These are phyloP conservation scores for Colletotrichum sp. DNA, from an alignment of 2,329 filamentous ascomycete genomes.

Conservation along the genomic window DNA sequence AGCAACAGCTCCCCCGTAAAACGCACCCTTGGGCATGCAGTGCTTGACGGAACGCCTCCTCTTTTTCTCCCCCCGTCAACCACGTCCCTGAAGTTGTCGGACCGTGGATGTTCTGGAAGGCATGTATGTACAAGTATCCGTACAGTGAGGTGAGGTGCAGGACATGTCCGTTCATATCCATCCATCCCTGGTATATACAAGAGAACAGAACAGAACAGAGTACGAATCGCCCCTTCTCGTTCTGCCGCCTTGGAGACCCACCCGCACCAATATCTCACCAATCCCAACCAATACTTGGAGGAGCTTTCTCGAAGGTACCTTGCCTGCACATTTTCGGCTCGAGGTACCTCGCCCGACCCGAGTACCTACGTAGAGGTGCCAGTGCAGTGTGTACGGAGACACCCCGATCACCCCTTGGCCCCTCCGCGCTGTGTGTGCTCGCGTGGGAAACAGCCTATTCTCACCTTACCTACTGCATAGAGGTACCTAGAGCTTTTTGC, in stretches of 20 bases:
- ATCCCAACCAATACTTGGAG: constrained; percentile 7
- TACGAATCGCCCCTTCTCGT: neutral
- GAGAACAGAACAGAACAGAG: neutral
- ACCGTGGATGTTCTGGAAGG: neutral
- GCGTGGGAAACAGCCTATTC: constrained; percentile 19
- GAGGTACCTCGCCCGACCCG: neutral
- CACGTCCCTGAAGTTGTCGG: neutral
- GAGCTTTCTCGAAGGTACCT: neutral
- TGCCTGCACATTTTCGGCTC: neutral
- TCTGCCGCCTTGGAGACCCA: constrained; percentile 13
- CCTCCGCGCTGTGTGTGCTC: constrained; percentile 11
- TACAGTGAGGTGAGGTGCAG: neutral
- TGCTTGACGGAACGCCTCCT: neutral
- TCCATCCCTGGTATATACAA: neutral
- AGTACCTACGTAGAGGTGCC: neutral
- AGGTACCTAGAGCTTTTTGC: neutral
- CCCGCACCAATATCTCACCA: constrained; percentile 15
- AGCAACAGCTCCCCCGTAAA: neutral
- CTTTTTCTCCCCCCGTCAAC: neutral
- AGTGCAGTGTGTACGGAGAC: neutral
- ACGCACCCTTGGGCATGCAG: neutral
- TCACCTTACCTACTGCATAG: neutral
- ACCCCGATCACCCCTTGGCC: constrained; percentile 14
- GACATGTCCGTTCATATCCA: neutral
- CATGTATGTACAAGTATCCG: neutral